Base-by-base conservation (phyloP, 805 yeast species). In the Candida dajiaensis region DNA sequence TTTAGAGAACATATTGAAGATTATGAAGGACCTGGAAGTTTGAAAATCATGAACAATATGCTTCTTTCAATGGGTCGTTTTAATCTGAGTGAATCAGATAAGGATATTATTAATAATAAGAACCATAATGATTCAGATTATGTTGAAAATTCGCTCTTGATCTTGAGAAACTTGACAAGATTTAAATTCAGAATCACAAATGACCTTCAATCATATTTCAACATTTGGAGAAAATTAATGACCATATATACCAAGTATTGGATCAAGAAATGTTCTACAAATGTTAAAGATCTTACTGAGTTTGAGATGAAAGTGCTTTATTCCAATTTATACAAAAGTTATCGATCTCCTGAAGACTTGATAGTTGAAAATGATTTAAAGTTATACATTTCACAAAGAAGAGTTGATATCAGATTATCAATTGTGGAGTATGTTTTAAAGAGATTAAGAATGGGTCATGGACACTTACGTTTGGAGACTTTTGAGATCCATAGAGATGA, bases 221-320 rank as follows among this genome's bases (percentile, higher is more conserved):
- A 12, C 6, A 15, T n/a, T 13, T 47, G 50, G 50, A 47, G 42
- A 37, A 26, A 16, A n/a, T 29, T 44, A 12, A 47, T 47, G 47
- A 36, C 28, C 15, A 18, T 29, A n/a, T 47, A 16, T n/a, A 42
- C 43, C 4, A 20, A 23, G 13, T 12, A 20, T 3, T 47, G 48
- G 43, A 35, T 43, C 8, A 15, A 20, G 8, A 28, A 21, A n/a
- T 37, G 42, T 8, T 26, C 45, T 6, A 25, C 33, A 15, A 29
- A 22, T 16, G 31, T 26, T 20, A 36, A 43, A 11, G 29, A 37
- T 7, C 42, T 39, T 22, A 12, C 16, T 2, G 40, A 42, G 9
- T 50, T 50, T 38, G 50, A 50, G 29, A 21, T 16, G 11, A 26
- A 31, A 26, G 13, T 40, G 23, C 44, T 50, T 21, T n/a, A 31